These are phyloP conservation scores for Seiridium unicorne DNA, from an alignment of 2,329 filamentous ascomycete genomes.

Conservation along the genomic window DNA sequence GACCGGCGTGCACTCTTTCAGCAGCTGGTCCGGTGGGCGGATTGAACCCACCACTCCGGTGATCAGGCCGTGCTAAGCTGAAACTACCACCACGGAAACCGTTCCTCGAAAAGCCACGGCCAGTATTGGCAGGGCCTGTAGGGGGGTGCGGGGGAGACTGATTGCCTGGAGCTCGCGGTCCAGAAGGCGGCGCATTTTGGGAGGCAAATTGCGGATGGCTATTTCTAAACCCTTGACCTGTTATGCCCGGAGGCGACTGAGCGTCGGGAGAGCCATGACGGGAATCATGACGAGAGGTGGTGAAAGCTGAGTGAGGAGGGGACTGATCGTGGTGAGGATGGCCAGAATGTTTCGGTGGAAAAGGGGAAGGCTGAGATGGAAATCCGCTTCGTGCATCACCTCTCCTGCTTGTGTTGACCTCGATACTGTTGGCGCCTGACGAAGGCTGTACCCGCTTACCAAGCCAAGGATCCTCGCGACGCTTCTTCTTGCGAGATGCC, in stretches of 20 bases:
- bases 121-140: constrained; percentile 55
- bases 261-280: constrained; percentile 59
- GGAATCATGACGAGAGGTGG: constrained; percentile 40
- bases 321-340: constrained; percentile 42
- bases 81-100: constrained; percentile 60
- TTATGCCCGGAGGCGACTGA: constrained; percentile 56
- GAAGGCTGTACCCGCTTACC: constrained; percentile 33
- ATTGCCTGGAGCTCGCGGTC: constrained; percentile 53
- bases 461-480: constrained; percentile 37
- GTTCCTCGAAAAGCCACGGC: constrained; percentile 45
- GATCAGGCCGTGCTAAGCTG: constrained; percentile 45
- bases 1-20: constrained; percentile 21
- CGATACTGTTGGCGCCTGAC: constrained; percentile 48
- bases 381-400: constrained; percentile 37
- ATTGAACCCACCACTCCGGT: constrained; percentile 48
- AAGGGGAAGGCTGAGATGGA: constrained; percentile 23
- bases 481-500: constrained; percentile 33
- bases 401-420: constrained; percentile 45
- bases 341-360: constrained; percentile 35
- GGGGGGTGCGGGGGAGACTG: constrained; percentile 55
- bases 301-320: constrained; percentile 50
- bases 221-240: constrained; percentile 50
- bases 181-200: constrained; percentile 45
- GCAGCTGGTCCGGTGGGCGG: constrained; percentile 13
- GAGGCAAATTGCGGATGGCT: constrained; percentile 42